phyloP scores from a whole-genome alignment of 2,329 filamentous ascomycete genomes.

The Paracamarosporium sp. region DNA sequence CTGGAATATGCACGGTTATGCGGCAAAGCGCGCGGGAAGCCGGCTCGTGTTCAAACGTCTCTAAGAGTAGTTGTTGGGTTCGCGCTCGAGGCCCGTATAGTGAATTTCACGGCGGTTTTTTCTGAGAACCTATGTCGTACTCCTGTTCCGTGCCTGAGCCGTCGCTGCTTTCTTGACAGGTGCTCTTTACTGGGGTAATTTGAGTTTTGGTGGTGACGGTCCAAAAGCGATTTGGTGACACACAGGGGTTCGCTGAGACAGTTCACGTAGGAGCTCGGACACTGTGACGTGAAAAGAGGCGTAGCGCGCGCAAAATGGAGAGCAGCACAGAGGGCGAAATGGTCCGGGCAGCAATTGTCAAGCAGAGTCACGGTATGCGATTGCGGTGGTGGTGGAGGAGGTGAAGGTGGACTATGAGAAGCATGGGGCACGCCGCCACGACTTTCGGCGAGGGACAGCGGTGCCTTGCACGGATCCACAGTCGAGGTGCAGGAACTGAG shows the following conservation, averaged over 20 bases:
- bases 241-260: slow-evolving; percentile 42
- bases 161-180: neutral
- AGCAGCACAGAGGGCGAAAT: slow-evolving; percentile 4
- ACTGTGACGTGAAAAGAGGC: slow-evolving; percentile 17
- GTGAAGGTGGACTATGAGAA: slow-evolving; percentile 19
- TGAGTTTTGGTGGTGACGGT: neutral
- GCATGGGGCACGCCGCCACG: slow-evolving; percentile 21
- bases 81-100: neutral
- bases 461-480: slow-evolving; percentile 30
- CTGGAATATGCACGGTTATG: slow-evolving; percentile 30
- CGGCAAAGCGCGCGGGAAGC: slow-evolving; percentile 22
- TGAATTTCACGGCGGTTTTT: neutral
- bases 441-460: slow-evolving; percentile 12
- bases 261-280: slow-evolving; percentile 35
- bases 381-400: slow-evolving; percentile 23
- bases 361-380: slow-evolving; percentile 21
- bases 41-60: neutral
- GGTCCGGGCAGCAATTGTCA: slow-evolving; percentile 17
- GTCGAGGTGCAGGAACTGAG: slow-evolving; percentile 25
- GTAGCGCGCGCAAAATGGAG: slow-evolving; percentile 13
- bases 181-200: slow-evolving; percentile 1
- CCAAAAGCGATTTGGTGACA: slow-evolving; percentile 26
- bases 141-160: neutral
- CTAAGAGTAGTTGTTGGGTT: slow-evolving; percentile 1
- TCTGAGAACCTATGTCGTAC: neutral